Evolutionary conservation across 768 basidiomycete species (phyloP).

Genomic region (Astraeus odoratus): DNA sequence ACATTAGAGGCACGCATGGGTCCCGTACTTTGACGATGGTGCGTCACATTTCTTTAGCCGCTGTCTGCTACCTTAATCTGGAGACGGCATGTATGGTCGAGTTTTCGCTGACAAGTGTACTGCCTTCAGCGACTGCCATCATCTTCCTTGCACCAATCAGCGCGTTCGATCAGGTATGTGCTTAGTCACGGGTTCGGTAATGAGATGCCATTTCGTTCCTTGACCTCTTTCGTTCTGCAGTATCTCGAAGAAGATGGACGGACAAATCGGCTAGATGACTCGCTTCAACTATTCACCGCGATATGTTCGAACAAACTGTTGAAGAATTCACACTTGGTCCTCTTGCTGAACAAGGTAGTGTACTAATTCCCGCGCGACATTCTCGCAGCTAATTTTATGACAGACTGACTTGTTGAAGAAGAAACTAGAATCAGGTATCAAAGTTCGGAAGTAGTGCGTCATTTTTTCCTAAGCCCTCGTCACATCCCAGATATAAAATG

Average conservation of each 20-base stretch:
- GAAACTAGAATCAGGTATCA: slow-evolving; percentile 61
- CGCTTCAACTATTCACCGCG: slow-evolving; percentile 67
- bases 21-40: slow-evolving; percentile 84
- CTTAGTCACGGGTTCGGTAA: not conserved
- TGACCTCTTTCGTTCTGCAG: slow-evolving; percentile 28
- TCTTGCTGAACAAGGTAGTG: slow-evolving; percentile 72
- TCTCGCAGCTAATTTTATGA: slow-evolving; percentile 1
- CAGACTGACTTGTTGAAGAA: slow-evolving; percentile 67
- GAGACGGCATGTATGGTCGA: slow-evolving; percentile 13
- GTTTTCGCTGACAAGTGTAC: slow-evolving; percentile 3
- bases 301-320: slow-evolving; percentile 74
- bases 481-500: not conserved
- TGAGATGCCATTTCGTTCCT: slow-evolving; percentile 9
- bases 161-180: slow-evolving; percentile 74
- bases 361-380: slow-evolving; percentile 7
- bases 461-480: slow-evolving; percentile 1
- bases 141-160: slow-evolving; percentile 85
- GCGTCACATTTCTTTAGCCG: slow-evolving; percentile 21
- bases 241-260: slow-evolving; percentile 78
- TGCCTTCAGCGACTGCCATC: slow-evolving; percentile 60
- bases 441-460: slow-evolving; percentile 72
- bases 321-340: slow-evolving; percentile 62
- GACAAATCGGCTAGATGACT: slow-evolving; percentile 77
- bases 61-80: slow-evolving; percentile 7
- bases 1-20: slow-evolving; percentile 68